These are phyloP conservation scores for carrot (Daucus carota) DNA, from an alignment of 129 eudicot genomes.

Conservation along the genomic window DNA sequence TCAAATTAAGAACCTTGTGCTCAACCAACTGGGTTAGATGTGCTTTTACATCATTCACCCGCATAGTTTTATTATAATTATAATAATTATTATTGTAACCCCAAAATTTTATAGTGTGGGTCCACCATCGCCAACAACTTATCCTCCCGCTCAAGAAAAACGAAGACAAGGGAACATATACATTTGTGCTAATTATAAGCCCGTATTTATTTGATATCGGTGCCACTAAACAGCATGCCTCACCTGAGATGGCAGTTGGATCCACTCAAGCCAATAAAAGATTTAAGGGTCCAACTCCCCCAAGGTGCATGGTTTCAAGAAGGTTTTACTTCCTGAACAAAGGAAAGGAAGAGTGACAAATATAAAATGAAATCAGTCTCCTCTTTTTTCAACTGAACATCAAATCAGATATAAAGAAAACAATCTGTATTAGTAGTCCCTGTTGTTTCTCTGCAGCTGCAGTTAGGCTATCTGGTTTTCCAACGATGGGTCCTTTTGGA, in stretches of 20 bases:
- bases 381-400: conserved; percentile 31
- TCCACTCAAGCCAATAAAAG: conserved; percentile 76
- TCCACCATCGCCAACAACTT: background rate
- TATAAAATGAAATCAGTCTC: conserved; percentile 32
- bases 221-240: conserved; percentile 35
- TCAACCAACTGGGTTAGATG: background rate
- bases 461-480: background rate
- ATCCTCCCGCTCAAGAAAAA: background rate
- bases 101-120: background rate
- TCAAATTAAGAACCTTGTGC: background rate
- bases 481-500: background rate
- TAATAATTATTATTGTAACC: background rate
- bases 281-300: conserved; percentile 77
- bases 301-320: conserved; percentile 36
- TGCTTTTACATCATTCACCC: background rate
- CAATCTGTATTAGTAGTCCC: background rate
- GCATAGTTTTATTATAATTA: background rate
- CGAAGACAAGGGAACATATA: background rate
- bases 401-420: conserved; percentile 7
- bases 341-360: conserved; percentile 42
- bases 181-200: conserved; percentile 1
- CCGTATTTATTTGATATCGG: conserved; percentile 21
- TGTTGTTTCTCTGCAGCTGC: conserved; percentile 4
- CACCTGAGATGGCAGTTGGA: conserved; percentile 87
- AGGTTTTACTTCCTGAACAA: conserved; percentile 70